These are phyloP conservation scores for Escovopsis sp. DNA, from an alignment of 2,329 filamentous ascomycete genomes.

Conservation along the genomic window DNA sequence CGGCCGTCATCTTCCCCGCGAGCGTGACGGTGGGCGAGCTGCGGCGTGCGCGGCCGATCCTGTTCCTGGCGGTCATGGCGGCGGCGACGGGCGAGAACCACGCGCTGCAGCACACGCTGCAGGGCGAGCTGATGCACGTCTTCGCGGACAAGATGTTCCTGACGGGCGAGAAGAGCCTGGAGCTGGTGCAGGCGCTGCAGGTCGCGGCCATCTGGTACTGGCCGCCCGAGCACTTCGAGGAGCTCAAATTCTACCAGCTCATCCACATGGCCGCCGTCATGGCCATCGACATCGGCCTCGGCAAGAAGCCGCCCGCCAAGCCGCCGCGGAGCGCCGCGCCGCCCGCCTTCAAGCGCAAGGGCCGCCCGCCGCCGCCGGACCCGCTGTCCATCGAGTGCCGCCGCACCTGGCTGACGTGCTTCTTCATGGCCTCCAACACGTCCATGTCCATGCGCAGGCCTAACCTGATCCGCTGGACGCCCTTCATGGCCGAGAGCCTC, in stretches of 20 bases:
- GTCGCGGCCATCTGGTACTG: conserved; percentile 73
- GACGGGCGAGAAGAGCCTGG: conserved; percentile 65
- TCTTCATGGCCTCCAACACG: conserved; percentile 43
- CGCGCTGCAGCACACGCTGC: conserved; percentile 43
- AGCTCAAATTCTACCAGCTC: conserved; percentile 81
- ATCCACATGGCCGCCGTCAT: conserved; percentile 69
- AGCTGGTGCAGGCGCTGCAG: conserved; percentile 66
- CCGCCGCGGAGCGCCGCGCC: conserved; percentile 10
- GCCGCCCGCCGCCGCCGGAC: conserved; percentile 25
- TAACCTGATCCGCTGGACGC: conserved; percentile 43
- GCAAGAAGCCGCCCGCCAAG: conserved; percentile 20
- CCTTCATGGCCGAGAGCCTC: conserved; percentile 46
- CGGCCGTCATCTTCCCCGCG: conserved; percentile 44
- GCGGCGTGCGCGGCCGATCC: conserved; percentile 42
- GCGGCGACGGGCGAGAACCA: conserved; percentile 45
- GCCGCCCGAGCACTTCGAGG: conserved; percentile 68
- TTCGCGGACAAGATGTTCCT: conserved; percentile 63
- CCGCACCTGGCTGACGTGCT: conserved; percentile 44
- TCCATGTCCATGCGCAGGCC: conserved; percentile 47
- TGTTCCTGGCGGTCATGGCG: conserved; percentile 59
- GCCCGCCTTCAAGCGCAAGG: no score
- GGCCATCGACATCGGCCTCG: conserved; percentile 71
- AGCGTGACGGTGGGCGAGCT: conserved; percentile 39
- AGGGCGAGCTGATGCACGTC: conserved; percentile 54
- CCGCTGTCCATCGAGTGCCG: conserved; percentile 39